A percentile compares a stretch with the other conserved stretches of the same genome.
Evolutionary conservation across 169 alveolate genomes (phyloP).

Genomic region (Eimeria tenella): DNA sequence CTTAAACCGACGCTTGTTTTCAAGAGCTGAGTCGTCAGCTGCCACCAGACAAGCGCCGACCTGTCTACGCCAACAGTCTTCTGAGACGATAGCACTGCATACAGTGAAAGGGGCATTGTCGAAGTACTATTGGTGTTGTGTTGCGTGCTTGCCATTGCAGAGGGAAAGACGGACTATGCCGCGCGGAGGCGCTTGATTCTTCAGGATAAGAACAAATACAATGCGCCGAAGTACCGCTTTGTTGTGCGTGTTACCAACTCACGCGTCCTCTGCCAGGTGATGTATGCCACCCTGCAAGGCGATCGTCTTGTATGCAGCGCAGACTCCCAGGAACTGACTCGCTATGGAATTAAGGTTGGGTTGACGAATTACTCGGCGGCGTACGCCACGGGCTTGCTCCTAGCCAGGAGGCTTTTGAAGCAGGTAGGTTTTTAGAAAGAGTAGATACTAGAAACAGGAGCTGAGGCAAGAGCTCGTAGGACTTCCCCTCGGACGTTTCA

Average conservation of each 20-base stretch:
- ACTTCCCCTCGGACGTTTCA: too few species aligned
- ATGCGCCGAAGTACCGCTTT: conserved; percentile 99
- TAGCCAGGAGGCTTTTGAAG: conserved; percentile 98
- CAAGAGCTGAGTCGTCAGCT: background rate
- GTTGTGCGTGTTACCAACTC: conserved; percentile 98
- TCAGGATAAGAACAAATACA: conserved; percentile 99
- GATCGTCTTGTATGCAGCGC: conserved; percentile 98
- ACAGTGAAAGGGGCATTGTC: background rate
- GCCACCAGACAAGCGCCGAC: conserved; percentile 42
- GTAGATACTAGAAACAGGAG: conserved; percentile 86
- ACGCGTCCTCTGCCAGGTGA: conserved; percentile 97
- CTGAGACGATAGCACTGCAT: background rate
- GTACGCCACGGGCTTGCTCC: conserved; percentile 99
- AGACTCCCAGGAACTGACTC: conserved; percentile 96
- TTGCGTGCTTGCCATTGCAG: conserved; percentile 82
- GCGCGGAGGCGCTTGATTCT: conserved; percentile 98
- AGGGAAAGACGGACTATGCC: conserved; percentile 99
- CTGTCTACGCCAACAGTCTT: conserved; percentile 62
- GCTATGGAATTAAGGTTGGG: conserved; percentile 99
- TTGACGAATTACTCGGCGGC: conserved; percentile 99
- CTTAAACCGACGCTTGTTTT: conserved; percentile 55
- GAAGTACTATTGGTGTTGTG: too few species aligned
- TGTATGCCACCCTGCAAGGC: conserved; percentile 98
- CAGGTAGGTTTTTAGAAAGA: conserved; percentile 85
- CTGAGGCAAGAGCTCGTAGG: too few species aligned